Evolutionary conservation across 1,284 basidiomycete genomes (phyloP).

Genomic region (Ustilago nuda): DNA sequence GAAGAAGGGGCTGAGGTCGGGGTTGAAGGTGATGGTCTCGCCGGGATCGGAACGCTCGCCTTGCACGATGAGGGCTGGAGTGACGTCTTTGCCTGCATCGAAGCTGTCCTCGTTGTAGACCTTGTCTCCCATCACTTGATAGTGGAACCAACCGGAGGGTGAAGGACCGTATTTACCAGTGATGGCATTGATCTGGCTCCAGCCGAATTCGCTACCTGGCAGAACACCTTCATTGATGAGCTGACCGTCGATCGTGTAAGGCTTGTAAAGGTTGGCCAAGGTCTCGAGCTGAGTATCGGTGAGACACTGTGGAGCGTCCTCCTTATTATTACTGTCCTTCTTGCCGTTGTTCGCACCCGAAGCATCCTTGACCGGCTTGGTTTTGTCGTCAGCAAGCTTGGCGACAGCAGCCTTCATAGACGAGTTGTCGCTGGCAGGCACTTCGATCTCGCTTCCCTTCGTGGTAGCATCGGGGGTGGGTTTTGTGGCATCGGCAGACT

Average conservation of each 20-base stretch:
- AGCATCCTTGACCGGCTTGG: background rate
- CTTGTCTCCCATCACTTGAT: conserved; percentile 44
- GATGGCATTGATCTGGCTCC: conserved; percentile 27
- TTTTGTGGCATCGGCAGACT: background rate
- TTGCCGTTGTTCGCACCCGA: conserved; percentile 1
- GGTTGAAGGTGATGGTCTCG: conserved; percentile 35
- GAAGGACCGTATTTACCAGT: conserved; percentile 28
- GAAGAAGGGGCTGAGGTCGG: conserved; percentile 67
- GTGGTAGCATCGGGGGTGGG: background rate
- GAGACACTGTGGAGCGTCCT: conserved; percentile 24
- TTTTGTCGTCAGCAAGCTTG: background rate
- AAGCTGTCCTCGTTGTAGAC: conserved; percentile 17
- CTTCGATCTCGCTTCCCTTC: background rate
- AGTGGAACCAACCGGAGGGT: conserved; percentile 39
- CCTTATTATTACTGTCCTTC: background rate
- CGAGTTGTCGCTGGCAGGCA: background rate
- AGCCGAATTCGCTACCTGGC: conserved; percentile 36
- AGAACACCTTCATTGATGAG: conserved; percentile 44
- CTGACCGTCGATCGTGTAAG: conserved; percentile 23
- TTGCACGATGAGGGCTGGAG: conserved; percentile 26
- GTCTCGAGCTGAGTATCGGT: conserved; percentile 40
- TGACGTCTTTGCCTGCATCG: conserved; percentile 27
- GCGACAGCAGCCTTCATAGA: background rate
- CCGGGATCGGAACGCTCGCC: conserved; percentile 43
- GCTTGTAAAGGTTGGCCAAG: conserved; percentile 36